phyloP scores from a whole-genome alignment of 768 basidiomycete species.

The Candolleomyces efflorescens region DNA sequence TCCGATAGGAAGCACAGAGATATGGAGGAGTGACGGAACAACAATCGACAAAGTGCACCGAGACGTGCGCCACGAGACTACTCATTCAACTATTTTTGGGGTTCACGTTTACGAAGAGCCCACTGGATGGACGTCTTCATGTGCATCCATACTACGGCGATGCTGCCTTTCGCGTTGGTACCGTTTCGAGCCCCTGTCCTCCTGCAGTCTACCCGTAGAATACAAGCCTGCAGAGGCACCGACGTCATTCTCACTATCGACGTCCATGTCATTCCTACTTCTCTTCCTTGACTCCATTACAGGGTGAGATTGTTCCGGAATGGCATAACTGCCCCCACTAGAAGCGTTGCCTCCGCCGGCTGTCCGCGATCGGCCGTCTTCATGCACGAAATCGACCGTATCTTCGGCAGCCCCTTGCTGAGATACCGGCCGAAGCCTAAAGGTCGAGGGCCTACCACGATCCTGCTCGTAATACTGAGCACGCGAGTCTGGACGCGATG shows the following conservation, averaged over 20 bases:
- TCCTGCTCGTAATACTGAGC: constrained; percentile 44
- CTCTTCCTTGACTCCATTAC: constrained; percentile 51
- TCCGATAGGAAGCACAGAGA: background rate
- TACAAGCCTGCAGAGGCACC: constrained; percentile 14
- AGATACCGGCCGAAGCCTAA: constrained; percentile 48
- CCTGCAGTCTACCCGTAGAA: background rate
- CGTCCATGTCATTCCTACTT: constrained; percentile 59
- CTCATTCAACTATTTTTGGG: background rate
- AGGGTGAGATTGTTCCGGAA: constrained; percentile 37
- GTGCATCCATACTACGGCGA: constrained; percentile 33
- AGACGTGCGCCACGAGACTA: background rate
- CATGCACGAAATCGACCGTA: constrained; percentile 44
- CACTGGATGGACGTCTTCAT: constrained; percentile 33
- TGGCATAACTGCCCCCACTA: constrained; percentile 20
- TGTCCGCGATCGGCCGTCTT: constrained; percentile 42
- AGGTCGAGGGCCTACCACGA: constrained; percentile 35
- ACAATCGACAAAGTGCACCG: background rate
- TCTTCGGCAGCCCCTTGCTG: constrained; percentile 38
- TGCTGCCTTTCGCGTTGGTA: constrained; percentile 46
- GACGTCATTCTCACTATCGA: constrained; percentile 51
- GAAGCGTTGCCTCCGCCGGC: constrained; percentile 14
- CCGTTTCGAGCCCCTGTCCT: constrained; percentile 54
- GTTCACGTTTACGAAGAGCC: constrained; percentile 19
- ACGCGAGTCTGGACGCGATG: constrained; percentile 51
- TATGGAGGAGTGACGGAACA: background rate